Base-by-base conservation (phyloP, 2,329 filamentous ascomycete species). In the Cytospora schulzeri region DNA sequence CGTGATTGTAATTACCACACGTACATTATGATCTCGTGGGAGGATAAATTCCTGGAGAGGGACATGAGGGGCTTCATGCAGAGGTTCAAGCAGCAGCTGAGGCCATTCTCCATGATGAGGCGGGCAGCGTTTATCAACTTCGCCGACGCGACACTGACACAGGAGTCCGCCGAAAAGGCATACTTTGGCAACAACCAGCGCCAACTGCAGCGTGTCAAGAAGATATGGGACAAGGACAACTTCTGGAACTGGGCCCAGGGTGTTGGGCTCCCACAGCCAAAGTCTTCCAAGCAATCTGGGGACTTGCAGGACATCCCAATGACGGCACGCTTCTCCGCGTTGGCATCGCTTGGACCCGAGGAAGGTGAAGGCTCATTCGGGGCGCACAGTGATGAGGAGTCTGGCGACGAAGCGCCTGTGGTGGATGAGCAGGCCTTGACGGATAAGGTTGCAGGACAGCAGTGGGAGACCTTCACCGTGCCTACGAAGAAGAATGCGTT, bases 51-150 rank as follows among this genome's bases (percentile, higher is more conserved):
- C 65, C 11, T 77, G 9, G 74, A 75, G 63, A 52, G 45, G 14
- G 68, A 74, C 35, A 74, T 76, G 72, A 65, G 69, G 12, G 26
- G 45, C 0, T 69, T 71, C 33, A 31, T 74, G 33, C 11, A 12
- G 4, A 63, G 51, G 19, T 67, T 75, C 50, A 74, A 72, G 54
- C 14, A 66, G 12, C 63, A 52, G 2, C 17, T 76, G 19, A 63
- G 63, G 12, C 55, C 62, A 0, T 66, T 67, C 24, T 71, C 75
- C 0, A 52, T 74, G 11, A 63, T 57, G 0, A 51, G 61, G 3
- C 56, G 65, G 7, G 75, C 73, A 0, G 63, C 69, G 4, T 76
- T 72, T 26, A 41, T 76, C 60, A 74, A 74, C 57, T 76, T 77
- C 45, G 69, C 74, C 0, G 72, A 76, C 60, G 28, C 41, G 0